Conservation (phyloP, 1,284 basidiomycete genomes). For the Ustilago cynodontis region DNA sequence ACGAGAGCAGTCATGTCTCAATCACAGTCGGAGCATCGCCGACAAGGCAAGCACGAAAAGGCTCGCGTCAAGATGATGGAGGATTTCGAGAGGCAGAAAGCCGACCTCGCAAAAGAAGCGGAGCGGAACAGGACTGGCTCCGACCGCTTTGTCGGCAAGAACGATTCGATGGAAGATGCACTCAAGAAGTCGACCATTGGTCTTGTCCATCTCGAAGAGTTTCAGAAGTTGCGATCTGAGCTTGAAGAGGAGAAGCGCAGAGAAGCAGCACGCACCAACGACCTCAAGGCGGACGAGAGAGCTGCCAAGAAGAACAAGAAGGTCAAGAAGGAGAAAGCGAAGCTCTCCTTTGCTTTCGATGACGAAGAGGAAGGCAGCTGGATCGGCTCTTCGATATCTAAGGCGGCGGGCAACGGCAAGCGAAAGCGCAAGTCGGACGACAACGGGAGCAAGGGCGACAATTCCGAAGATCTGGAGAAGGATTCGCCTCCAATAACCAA, state of each 20-base stretch:
- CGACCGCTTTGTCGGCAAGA: conserved; percentile 91
- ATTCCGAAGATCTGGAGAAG: conserved; percentile 3
- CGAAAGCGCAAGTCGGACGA: conserved; percentile 48
- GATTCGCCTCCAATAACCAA: conserved; percentile 71
- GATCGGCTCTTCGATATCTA: conserved; percentile 9
- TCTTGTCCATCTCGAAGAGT: conserved; percentile 91
- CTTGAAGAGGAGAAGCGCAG: conserved; percentile 91
- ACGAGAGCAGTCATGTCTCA: conserved; percentile 39
- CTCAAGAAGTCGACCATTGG: conserved; percentile 94
- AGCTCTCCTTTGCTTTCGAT: conserved; percentile 81
- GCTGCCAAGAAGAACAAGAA: conserved; percentile 76
- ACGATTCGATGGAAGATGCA: conserved; percentile 93
- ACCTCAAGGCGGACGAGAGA: conserved; percentile 42
- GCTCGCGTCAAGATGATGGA: conserved; percentile 72
- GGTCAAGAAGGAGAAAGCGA: conserved; percentile 89
- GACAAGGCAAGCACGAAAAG: conserved; percentile 58
- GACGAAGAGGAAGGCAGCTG: conserved; percentile 57
- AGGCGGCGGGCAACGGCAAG: conserved; percentile 52
- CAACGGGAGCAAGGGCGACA: conserved; percentile 14
- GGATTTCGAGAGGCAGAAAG: conserved; percentile 89
- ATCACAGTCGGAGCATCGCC: conserved; percentile 52
- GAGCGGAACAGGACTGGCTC: conserved; percentile 65
- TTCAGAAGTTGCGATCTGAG: conserved; percentile 80
- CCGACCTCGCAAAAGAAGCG: conserved; percentile 76
- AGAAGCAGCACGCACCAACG: conserved; percentile 78